Conservation (phyloP, 805 yeast species). For the Starmera dryadoides region DNA sequence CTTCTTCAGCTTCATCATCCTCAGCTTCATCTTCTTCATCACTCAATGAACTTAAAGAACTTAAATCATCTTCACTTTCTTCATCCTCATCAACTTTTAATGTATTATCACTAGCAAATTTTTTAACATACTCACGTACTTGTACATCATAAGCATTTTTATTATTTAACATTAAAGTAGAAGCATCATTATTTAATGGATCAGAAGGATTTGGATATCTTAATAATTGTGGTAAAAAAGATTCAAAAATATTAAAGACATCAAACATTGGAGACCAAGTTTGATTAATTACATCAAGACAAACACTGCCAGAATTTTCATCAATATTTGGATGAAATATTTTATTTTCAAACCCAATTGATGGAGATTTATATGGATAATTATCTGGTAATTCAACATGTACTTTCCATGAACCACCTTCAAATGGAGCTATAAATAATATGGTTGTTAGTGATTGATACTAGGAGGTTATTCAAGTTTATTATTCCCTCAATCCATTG, state of each 20-base stretch:
- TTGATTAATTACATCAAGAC: constrained; percentile 93
- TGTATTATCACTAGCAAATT: constrained; percentile 48
- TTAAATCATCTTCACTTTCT: constrained; percentile 30
- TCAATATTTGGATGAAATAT: constrained; percentile 96
- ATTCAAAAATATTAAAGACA: constrained; percentile 81
- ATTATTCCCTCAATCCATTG: background rate
- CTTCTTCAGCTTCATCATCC: constrained; percentile 15
- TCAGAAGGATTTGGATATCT: constrained; percentile 93
- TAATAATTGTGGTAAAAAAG: constrained; percentile 85
- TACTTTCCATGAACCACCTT: constrained; percentile 83
- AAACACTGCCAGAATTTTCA: constrained; percentile 83
- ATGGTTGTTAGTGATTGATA: background rate
- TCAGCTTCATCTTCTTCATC: constrained; percentile 15
- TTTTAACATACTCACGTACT: constrained; percentile 66
- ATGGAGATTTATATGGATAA: constrained; percentile 93
- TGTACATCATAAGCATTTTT: constrained; percentile 56
- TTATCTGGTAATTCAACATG: constrained; percentile 93
- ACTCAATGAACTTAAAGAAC: constrained; percentile 18
- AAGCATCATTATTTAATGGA: constrained; percentile 89
- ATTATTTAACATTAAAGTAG: constrained; percentile 66
- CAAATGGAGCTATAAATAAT: constrained; percentile 59
- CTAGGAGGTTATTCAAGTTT: too few species aligned
- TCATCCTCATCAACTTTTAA: constrained; percentile 40
- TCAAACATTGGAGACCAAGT: constrained; percentile 99
- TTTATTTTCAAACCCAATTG: constrained; percentile 86